phyloP scores from a whole-genome alignment of 2,329 filamentous ascomycete genomes.

The Xylaria sp. region DNA sequence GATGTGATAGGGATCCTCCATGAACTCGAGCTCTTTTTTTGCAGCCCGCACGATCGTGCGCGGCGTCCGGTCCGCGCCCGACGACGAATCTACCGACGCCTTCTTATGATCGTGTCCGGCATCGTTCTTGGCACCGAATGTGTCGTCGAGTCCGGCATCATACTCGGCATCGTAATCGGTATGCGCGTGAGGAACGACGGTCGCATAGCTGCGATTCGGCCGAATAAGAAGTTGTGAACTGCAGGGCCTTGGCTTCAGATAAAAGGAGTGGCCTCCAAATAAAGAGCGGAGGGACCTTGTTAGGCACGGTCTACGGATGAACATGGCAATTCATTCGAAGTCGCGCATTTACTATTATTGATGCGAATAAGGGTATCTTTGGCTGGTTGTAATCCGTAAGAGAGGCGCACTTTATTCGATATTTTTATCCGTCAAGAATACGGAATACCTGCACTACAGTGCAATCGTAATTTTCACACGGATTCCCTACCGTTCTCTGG shows the following conservation, averaged over 20 bases:
- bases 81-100: background rate
- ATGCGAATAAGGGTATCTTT: constrained; percentile 8
- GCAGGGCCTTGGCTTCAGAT: constrained; percentile 4
- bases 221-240: constrained; percentile 9
- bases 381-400: background rate
- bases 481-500: too few relatives aligned
- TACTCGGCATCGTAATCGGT: background rate
- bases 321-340: constrained; percentile 30
- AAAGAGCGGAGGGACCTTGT: constrained; percentile 25
- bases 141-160: too few relatives aligned
- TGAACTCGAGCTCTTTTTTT: constrained; percentile 54
- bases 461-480: too few relatives aligned
- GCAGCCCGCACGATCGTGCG: constrained; percentile 33
- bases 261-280: constrained; percentile 16
- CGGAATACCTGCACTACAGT: too few relatives aligned
- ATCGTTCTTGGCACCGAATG: too few relatives aligned
- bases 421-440: too few relatives aligned
- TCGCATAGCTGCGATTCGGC: constrained; percentile 21
- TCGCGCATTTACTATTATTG: background rate
- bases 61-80: constrained; percentile 24
- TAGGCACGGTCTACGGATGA: constrained; percentile 36
- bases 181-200: constrained; percentile 3
- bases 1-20: constrained; percentile 68
- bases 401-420: background rate
- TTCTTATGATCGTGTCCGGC: too few relatives aligned